These are phyloP conservation scores for Betula pendula DNA, from an alignment of 306 rosid genomes.

Conservation along the genomic window DNA sequence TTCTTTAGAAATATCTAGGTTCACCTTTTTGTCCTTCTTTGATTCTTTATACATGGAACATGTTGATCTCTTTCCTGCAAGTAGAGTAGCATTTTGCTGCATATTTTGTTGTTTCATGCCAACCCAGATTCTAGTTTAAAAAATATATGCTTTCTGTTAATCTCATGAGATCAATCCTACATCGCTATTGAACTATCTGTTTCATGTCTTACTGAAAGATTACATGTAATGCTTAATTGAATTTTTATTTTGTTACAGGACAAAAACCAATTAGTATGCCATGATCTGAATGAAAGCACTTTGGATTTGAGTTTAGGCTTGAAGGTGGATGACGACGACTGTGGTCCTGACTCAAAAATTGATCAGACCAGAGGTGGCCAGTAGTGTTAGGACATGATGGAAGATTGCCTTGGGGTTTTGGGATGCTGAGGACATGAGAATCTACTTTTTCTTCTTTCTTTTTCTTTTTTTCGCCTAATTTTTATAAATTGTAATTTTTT, in stretches of 20 bases:
- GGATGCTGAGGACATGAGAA: slow-evolving; percentile 23
- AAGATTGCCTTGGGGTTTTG: slow-evolving; percentile 26
- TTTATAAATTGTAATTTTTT: slow-evolving; percentile 24
- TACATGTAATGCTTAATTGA: no score
- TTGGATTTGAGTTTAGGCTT: slow-evolving; percentile 89
- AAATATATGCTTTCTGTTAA: neutral
- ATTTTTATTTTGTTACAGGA: slow-evolving; percentile 48
- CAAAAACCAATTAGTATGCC: slow-evolving; percentile 64
- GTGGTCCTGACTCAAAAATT: slow-evolving; percentile 52
- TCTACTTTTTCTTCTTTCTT: no score
- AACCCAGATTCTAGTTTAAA: neutral
- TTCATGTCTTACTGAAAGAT: slow-evolving; percentile 8
- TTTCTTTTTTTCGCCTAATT: slow-evolving; percentile 19
- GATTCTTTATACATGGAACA: no score
- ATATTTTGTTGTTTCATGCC: no score
- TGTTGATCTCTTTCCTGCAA: no score
- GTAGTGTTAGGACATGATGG: slow-evolving; percentile 29
- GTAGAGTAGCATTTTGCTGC: no score
- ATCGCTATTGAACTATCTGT: slow-evolving; percentile 14
- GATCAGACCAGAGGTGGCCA: slow-evolving; percentile 54
- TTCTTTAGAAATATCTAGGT: no score
- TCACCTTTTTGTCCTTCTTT: no score
- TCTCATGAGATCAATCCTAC: slow-evolving; percentile 7
- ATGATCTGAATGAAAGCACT: slow-evolving; percentile 93
- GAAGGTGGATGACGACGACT: slow-evolving; percentile 64